These are phyloP conservation scores for Rhizopus delemar DNA, from an alignment of 371 early-diverging fungal genomes.

Conservation along the genomic window DNA sequence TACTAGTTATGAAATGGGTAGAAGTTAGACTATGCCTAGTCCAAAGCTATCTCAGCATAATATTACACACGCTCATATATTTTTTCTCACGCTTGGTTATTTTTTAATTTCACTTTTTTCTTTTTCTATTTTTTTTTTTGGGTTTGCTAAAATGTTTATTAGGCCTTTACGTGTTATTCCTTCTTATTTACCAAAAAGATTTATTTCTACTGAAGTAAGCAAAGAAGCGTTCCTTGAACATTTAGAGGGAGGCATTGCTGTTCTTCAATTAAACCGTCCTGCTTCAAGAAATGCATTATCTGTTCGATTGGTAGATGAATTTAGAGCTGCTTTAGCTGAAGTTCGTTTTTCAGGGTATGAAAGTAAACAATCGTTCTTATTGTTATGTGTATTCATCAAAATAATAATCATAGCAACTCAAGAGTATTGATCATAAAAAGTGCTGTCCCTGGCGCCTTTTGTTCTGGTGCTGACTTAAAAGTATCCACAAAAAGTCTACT, in stretches of 20 bases:
- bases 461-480: conserved; percentile 96
- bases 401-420: conserved; percentile 40
- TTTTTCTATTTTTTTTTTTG: conserved; percentile 2
- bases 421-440: conserved; percentile 86
- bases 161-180: conserved; percentile 8
- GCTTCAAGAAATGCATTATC: conserved; percentile 90
- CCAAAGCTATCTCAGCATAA: too few relatives aligned
- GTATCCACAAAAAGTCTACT: conserved; percentile 33
- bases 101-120: conserved; percentile 1
- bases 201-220: conserved; percentile 10
- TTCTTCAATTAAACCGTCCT: conserved; percentile 86
- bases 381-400: neutral
- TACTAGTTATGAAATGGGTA: conserved; percentile 73
- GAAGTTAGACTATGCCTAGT: conserved; percentile 28
- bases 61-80: neutral
- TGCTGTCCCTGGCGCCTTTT: conserved; percentile 85
- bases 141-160: conserved; percentile 12
- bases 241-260: conserved; percentile 74
- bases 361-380: neutral
- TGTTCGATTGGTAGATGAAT: conserved; percentile 70
- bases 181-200: conserved; percentile 1
- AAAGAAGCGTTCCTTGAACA: conserved; percentile 67
- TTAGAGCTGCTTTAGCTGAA: conserved; percentile 67
- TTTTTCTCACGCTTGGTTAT: conserved; percentile 19
- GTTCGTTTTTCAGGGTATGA: conserved; percentile 66